phyloP scores from a whole-genome alignment of 2,329 filamentous ascomycete species.

The Ophiobolus disseminans region DNA sequence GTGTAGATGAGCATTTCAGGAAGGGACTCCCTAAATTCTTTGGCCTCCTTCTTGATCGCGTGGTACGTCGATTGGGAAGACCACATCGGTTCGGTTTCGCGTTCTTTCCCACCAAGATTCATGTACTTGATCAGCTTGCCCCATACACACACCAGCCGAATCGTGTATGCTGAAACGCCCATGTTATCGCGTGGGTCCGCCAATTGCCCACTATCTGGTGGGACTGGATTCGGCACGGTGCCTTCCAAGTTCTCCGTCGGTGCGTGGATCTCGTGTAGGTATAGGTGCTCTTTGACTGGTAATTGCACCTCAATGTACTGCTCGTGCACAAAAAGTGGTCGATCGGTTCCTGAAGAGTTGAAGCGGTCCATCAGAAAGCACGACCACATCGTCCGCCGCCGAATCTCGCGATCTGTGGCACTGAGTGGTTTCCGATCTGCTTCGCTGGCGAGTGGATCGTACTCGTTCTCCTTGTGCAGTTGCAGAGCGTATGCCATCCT shows the following conservation, averaged over 20 bases:
- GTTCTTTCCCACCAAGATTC: conserved; percentile 85
- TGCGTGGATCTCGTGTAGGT: conserved; percentile 88
- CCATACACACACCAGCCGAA: conserved; percentile 86
- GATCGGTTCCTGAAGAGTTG: conserved; percentile 92
- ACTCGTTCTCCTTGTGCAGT: conserved; percentile 87
- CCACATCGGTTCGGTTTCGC: conserved; percentile 81
- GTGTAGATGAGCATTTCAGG: conserved; percentile 77
- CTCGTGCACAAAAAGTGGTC: conserved; percentile 89
- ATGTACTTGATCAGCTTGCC: conserved; percentile 88
- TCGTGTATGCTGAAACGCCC: conserved; percentile 91
- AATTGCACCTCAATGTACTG: conserved; percentile 88
- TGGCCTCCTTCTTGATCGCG: conserved; percentile 72
- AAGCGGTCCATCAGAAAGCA: conserved; percentile 98
- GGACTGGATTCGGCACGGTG: conserved; percentile 67
- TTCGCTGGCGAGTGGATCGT: conserved; percentile 74
- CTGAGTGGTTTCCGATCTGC: conserved; percentile 71
- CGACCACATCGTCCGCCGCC: conserved; percentile 95
- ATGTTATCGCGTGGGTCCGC: conserved; percentile 80
- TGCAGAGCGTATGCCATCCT: conserved; percentile 97
- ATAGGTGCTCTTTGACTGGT: conserved; percentile 88
- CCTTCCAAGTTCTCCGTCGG: conserved; percentile 85
- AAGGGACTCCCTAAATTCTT: conserved; percentile 72
- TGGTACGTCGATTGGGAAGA: conserved; percentile 78
- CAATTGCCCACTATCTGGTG: conserved; percentile 68
- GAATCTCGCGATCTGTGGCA: conserved; percentile 91